Base-by-base conservation (phyloP, 805 yeast genomes). In the Wickerhamomyces canadensis region DNA sequence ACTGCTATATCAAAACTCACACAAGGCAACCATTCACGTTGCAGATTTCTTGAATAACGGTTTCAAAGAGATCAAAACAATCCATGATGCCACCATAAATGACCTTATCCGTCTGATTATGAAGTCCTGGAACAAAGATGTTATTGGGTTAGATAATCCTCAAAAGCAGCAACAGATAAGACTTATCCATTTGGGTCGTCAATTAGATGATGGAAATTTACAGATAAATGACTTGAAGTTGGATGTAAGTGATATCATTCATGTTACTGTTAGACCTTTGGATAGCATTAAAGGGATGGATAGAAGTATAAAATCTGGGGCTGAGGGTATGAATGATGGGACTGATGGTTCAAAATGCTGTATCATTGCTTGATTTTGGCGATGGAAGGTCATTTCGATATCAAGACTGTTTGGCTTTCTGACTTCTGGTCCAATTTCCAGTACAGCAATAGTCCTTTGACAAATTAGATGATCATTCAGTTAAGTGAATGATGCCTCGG, bases 111-210 rank as follows among this genome's bases (percentile, higher is more conserved):
- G 24, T 6, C 23, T 27, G 7, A 28, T 34, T 11, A 6, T 34
- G 8, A 19, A 34, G 6, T 22, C 27, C 6, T 34, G 37, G 37
- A 14, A 28, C 23, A 28, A 15, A 9, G 6, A 7, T 12, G 8
- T 17, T 17, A 19, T 18, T 5, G 35, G 24, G 6, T 12, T 19
- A 12, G 30, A 26, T 4, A 33, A 26, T 18, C 35, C 35, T 13
- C 11, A 22, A 3, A 12, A 5, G 10, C n/a, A 16, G 9, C 12
- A 22, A 13, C 51, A 48, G 30, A 13, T 50, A 36, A 37, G 64
- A 13, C 38, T 60, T n/a, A 58, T 60, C 16, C 55, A 57, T 33
- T 36, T 58, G 35, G 65, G 65, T 17, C 45, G 47, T 35, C 45
- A 57, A 9, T 40, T 60, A 14, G 51, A 49, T 6, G 35, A 23